phyloP scores from a whole-genome alignment of 345 rosid species.

The Populus nigra region DNA sequence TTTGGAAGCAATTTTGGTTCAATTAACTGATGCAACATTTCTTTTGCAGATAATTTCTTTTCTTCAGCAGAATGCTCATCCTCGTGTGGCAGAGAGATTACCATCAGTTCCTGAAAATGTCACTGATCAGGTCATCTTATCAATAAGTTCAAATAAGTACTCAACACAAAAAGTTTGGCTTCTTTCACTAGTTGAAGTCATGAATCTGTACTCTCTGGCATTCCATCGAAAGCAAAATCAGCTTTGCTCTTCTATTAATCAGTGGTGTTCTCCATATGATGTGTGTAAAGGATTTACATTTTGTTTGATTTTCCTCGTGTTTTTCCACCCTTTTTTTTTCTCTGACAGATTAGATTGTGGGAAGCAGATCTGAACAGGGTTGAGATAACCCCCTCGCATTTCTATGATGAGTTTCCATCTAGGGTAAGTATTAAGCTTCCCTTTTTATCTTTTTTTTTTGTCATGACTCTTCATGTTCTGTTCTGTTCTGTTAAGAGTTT shows the following conservation, averaged over 20 bases:
- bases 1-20: slow-evolving; percentile 7
- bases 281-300: not conserved
- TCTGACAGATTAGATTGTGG: slow-evolving; percentile 84
- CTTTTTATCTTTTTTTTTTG: not conserved
- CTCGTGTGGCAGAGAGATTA: slow-evolving; percentile 69
- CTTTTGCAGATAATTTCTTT: slow-evolving; percentile 63
- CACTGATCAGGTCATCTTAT: slow-evolving; percentile 69
- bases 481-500: not conserved
- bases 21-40: slow-evolving; percentile 13
- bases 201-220: not conserved
- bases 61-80: slow-evolving; percentile 93
- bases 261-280: too few species aligned
- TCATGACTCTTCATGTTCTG: not conserved
- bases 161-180: slow-evolving; percentile 2
- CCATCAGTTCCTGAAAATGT: slow-evolving; percentile 94
- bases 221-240: not conserved
- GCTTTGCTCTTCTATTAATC: not conserved
- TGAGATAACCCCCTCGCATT: slow-evolving; percentile 72
- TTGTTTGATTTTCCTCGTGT: not conserved
- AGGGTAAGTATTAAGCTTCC: slow-evolving; percentile 43
- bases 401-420: slow-evolving; percentile 84
- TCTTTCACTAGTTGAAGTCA: not conserved
- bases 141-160: not conserved
- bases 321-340: not conserved
- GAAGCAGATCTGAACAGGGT: slow-evolving; percentile 90